A percentile compares a stretch with the other conserved stretches of the same genome.
Conservation (phyloP, 805 yeast genomes). For the Yamadazyma nakazawae region DNA sequence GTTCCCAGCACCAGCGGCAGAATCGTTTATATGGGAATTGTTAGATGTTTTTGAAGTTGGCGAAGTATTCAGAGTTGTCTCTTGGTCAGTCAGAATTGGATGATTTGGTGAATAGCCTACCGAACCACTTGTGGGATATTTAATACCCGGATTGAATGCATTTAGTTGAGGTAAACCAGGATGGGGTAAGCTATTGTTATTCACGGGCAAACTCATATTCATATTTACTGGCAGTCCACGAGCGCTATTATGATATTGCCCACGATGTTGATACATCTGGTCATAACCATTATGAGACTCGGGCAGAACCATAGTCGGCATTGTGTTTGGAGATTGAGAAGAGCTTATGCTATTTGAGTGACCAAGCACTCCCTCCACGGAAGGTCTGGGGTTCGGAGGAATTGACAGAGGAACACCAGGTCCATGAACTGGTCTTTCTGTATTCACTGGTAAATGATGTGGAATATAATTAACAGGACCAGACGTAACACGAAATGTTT, state of each 20-base stretch:
- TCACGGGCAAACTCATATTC: neutral
- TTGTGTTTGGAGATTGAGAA: neutral
- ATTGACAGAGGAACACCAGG: neutral
- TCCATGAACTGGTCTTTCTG: neutral
- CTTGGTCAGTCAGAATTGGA: neutral
- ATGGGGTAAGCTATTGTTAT: neutral
- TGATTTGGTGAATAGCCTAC: neutral
- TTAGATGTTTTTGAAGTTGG: constrained; percentile 10
- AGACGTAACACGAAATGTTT: neutral
- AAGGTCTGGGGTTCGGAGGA: neutral
- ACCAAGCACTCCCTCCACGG: neutral
- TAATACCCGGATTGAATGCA: constrained; percentile 4
- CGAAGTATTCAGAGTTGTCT: constrained; percentile 7
- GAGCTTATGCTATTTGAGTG: neutral
- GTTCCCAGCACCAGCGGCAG: neutral
- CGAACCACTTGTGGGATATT: constrained; percentile 1
- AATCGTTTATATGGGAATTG: neutral
- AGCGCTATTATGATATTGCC: neutral
- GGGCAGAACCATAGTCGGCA: neutral
- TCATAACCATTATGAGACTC: neutral
- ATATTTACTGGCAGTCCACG: neutral
- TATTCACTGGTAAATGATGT: neutral
- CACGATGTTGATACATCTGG: neutral
- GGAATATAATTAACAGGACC: neutral
- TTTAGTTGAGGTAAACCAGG: constrained; percentile 1